Evolutionary conservation across 805 yeast genomes (phyloP), one percentile per base, ranked within the genome.

Genomic region (Wickerhamomyces bisporus): DNA sequence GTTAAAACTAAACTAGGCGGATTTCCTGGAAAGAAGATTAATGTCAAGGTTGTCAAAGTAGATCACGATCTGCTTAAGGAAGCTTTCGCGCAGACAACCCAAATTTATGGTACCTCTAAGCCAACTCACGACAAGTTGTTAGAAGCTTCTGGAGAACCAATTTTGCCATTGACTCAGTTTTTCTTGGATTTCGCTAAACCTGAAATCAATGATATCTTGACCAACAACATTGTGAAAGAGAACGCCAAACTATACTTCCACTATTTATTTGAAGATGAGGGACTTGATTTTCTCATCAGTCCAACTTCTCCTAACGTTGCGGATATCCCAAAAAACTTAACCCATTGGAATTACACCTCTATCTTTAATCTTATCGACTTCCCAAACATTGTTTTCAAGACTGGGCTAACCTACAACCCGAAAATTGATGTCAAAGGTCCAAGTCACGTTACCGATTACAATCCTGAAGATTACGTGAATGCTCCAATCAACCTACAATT

Each of bases 331-430:
- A 76, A 73, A 36, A 69, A 73, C 44, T 71, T 83, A 6, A 75
- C 70, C 53, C 81, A 81, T 60, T 85, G 93, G 89, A 81, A 86
- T 14, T 85, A 85, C 67, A 80, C 89, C 10, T 65, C 88, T 3
- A 70, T 81, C 50, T 85, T 75, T 72, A 84, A 84, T 60, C 50
- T 83, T 43, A 60, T 82, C 42, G 93, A 84, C 57, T 72, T 79
- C 57, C 93, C 94, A 32, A 77, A 80, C 30, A 68, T 81, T 45
- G 68, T 71, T 5, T 66, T 77, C 62, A 86, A 79, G 52, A 77
- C 86, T 3, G 83, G 84, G 9, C 60, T 79, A 46, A 64, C 57
- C 46, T 83, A 71, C 52, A 85, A 80, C 55, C 75, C 79, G 17
- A 40, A 48, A 8, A 42, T 70, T 32, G 88, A 81, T 55, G 52